phyloP scores from a whole-genome alignment of 495 filamentous ascomycete genomes.

The Penicillium subrubescens region DNA sequence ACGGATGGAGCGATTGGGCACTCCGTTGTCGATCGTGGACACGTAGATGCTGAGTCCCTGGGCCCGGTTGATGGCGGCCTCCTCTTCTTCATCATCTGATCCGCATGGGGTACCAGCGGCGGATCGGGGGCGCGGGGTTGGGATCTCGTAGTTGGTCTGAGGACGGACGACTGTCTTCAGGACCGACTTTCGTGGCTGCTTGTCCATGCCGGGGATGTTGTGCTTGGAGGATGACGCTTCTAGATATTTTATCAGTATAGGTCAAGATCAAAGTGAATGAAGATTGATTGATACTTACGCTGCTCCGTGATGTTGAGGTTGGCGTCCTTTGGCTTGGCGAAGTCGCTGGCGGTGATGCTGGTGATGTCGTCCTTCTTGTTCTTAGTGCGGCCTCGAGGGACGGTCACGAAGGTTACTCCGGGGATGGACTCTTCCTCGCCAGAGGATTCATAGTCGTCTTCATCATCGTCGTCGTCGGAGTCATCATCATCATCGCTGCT shows the following conservation, averaged over 20 bases:
- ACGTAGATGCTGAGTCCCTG: conserved; percentile 79
- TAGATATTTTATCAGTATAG: conserved; percentile 5
- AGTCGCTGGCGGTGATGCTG: conserved; percentile 23
- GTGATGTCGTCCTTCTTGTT: conserved; percentile 27
- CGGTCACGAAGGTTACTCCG: conserved; percentile 35
- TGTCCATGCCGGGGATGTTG: conserved; percentile 12
- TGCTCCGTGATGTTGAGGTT: conserved; percentile 52
- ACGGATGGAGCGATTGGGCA: conserved; percentile 79
- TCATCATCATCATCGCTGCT: conserved; percentile 51
- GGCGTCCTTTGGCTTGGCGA: conserved; percentile 20
- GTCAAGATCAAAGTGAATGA: neutral
- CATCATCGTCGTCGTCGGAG: conserved; percentile 51
- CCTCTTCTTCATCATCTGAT: conserved; percentile 83
- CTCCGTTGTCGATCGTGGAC: conserved; percentile 72
- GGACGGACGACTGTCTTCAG: conserved; percentile 74
- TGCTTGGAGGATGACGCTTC: conserved; percentile 9
- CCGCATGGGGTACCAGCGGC: conserved; percentile 75
- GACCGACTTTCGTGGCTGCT: conserved; percentile 40
- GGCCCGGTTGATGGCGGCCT: conserved; percentile 80
- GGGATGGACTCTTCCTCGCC: conserved; percentile 47
- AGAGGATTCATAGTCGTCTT: conserved; percentile 50
- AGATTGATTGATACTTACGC: conserved; percentile 53
- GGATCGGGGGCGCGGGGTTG: conserved; percentile 51
- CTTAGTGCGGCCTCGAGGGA: conserved; percentile 32
- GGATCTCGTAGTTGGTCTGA: conserved; percentile 71